Percentiles rank a stretch among this genome's conserved stretches.
phyloP scores from a whole-genome alignment of 2,329 filamentous ascomycete species.

The Neonectria hederae region DNA sequence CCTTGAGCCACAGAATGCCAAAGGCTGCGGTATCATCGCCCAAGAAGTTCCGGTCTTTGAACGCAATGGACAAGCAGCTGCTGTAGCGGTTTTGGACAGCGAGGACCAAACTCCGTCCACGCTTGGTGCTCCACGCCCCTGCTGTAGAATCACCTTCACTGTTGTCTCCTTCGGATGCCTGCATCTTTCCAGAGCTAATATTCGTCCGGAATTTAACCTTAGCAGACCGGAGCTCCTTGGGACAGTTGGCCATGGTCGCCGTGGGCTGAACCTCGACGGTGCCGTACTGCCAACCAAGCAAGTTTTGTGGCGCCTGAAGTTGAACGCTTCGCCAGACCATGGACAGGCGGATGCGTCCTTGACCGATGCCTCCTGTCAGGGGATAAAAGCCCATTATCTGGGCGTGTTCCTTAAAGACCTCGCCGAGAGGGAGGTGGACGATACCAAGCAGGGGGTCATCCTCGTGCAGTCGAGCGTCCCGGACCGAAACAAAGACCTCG shows the following conservation, averaged over 20 bases:
- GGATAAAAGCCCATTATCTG: constrained; percentile 75
- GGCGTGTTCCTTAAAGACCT: constrained; percentile 69
- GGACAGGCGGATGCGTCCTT: constrained; percentile 73
- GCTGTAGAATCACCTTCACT: constrained; percentile 38
- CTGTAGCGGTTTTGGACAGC: constrained; percentile 69
- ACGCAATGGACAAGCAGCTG: constrained; percentile 65
- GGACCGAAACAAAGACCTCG: constrained; percentile 73
- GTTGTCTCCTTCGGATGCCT: constrained; percentile 52
- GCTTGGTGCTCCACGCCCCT: constrained; percentile 62
- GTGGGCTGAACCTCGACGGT: constrained; percentile 71
- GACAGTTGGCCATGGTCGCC: constrained; percentile 54
- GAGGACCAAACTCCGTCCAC: constrained; percentile 54
- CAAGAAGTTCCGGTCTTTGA: constrained; percentile 52
- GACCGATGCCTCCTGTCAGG: constrained; percentile 76
- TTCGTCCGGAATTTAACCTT: constrained; percentile 69
- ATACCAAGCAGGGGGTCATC: constrained; percentile 76
- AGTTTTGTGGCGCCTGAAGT: constrained; percentile 65
- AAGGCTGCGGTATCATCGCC: constrained; percentile 69
- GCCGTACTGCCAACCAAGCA: constrained; percentile 77
- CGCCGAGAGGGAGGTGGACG: constrained; percentile 71
- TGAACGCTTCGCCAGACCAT: constrained; percentile 78
- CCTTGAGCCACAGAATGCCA: constrained; percentile 73
- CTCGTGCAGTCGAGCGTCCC: constrained; percentile 74
- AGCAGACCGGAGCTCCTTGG: constrained; percentile 57
- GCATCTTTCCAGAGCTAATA: constrained; percentile 67